Evolutionary conservation across 331 rosid genomes (phyloP).

Genomic region (Dryas integrifolia): DNA sequence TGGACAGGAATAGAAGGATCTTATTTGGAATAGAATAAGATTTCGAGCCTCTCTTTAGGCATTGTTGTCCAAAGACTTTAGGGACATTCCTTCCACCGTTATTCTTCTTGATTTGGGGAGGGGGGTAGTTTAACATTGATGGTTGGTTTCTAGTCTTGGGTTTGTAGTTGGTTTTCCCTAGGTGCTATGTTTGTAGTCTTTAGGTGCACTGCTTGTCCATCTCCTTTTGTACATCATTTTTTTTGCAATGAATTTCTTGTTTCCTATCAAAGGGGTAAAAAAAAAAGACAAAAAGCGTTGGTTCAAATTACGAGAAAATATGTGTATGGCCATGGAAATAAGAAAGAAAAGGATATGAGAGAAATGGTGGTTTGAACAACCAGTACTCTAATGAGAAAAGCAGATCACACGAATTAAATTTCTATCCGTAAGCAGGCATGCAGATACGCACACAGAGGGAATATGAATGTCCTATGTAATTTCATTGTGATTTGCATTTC

Average conservation of each 20-base stretch:
- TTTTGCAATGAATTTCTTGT: background rate
- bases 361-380: too few relatives aligned
- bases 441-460: background rate
- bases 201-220: background rate
- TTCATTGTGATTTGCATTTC: background rate
- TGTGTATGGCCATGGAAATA: too few relatives aligned
- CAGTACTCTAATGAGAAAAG: too few relatives aligned
- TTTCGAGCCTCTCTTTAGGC: background rate
- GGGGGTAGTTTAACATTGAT: background rate
- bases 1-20: background rate
- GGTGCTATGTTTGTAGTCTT: background rate
- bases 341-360: too few relatives aligned
- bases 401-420: background rate
- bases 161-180: background rate
- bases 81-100: background rate
- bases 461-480: background rate
- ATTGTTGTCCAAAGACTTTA: background rate
- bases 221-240: background rate
- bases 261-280: background rate
- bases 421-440: background rate
- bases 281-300: background rate
- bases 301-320: background rate
- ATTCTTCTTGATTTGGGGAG: background rate
- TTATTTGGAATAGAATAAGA: background rate
- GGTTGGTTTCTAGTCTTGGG: background rate